A percentile compares a stretch with the other conserved stretches of the same genome.
These are phyloP conservation scores for Psilocybe cyanescens DNA, from an alignment of 768 basidiomycete species.

Conservation along the genomic window DNA sequence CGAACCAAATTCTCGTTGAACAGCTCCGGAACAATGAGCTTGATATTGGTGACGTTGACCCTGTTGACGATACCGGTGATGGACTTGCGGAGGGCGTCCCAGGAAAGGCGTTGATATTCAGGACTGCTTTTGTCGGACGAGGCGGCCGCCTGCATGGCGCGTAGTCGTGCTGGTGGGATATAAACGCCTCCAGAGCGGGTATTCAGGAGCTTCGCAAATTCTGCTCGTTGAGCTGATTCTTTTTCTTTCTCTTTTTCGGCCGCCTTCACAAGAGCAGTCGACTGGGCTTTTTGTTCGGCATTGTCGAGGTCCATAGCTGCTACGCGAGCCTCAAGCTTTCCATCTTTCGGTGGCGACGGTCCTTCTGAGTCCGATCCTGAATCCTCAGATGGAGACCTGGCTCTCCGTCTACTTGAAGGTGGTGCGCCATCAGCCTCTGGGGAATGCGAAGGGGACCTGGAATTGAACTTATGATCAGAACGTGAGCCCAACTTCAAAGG, in stretches of 20 bases:
- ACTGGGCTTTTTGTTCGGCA: slow-evolving; percentile 47
- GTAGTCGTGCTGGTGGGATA: slow-evolving; percentile 91
- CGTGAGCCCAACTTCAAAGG: background rate
- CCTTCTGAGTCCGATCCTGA: slow-evolving; percentile 51
- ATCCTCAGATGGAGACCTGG: slow-evolving; percentile 42
- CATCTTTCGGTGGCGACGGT: slow-evolving; percentile 78
- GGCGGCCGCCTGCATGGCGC: slow-evolving; percentile 88
- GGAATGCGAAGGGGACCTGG: slow-evolving; percentile 56
- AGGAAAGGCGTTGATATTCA: slow-evolving; percentile 94
- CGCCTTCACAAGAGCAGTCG: slow-evolving; percentile 47
- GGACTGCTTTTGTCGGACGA: slow-evolving; percentile 78
- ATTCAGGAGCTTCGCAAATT: slow-evolving; percentile 84
- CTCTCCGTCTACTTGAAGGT: slow-evolving; percentile 47
- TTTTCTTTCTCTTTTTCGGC: slow-evolving; percentile 37
- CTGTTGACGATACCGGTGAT: slow-evolving; percentile 99
- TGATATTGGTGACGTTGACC: slow-evolving; percentile 97
- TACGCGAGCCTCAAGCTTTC: slow-evolving; percentile 73
- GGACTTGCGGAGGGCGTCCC: slow-evolving; percentile 97
- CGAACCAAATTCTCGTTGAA: slow-evolving; percentile 94
- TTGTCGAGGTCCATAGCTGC: slow-evolving; percentile 69
- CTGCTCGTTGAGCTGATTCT: slow-evolving; percentile 75
- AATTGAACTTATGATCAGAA: slow-evolving; percentile 8
- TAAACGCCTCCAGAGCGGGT: slow-evolving; percentile 94
- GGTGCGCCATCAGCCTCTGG: slow-evolving; percentile 43
- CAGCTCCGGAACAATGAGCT: slow-evolving; percentile 87